phyloP scores from a whole-genome alignment of 139 green algal species.

The Coelastrella sp. region DNA sequence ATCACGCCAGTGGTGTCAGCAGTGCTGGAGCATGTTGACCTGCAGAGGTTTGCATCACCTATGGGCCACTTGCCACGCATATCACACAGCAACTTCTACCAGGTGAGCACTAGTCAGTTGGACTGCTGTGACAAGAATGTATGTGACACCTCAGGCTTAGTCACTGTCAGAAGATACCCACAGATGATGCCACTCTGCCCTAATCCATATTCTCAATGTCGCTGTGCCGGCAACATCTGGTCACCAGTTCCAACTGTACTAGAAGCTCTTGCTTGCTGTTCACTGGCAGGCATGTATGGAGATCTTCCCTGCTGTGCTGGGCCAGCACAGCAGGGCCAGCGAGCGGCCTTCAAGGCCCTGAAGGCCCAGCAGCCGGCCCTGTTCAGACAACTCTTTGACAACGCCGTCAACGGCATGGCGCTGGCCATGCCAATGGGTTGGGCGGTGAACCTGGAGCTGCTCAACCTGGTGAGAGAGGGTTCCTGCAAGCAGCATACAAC shows the following conservation, averaged over 20 bases:
- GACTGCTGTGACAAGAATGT: too few species aligned
- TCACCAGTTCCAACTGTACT: too few species aligned
- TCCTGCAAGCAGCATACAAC: too few species aligned
- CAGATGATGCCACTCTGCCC: too few species aligned
- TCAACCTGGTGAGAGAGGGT: too few species aligned
- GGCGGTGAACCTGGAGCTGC: background rate
- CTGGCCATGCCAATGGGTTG: background rate
- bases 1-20: slow-evolving; percentile 8
- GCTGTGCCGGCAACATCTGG: too few species aligned
- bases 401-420: background rate
- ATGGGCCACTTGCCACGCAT: too few species aligned
- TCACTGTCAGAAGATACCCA: too few species aligned
- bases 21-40: slow-evolving; percentile 8
- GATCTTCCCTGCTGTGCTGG: slow-evolving; percentile 9
- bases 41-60: background rate
- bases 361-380: background rate
- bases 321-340: too few species aligned
- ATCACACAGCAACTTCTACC: background rate
- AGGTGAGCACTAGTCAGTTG: background rate
- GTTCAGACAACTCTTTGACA: background rate
- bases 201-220: background rate
- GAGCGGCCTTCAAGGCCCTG: background rate
- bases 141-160: too few species aligned
- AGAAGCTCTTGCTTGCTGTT: background rate
- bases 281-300: slow-evolving; percentile 12